Conservation (phyloP, 2,329 filamentous ascomycete genomes). For the Aschersonia sp. region DNA sequence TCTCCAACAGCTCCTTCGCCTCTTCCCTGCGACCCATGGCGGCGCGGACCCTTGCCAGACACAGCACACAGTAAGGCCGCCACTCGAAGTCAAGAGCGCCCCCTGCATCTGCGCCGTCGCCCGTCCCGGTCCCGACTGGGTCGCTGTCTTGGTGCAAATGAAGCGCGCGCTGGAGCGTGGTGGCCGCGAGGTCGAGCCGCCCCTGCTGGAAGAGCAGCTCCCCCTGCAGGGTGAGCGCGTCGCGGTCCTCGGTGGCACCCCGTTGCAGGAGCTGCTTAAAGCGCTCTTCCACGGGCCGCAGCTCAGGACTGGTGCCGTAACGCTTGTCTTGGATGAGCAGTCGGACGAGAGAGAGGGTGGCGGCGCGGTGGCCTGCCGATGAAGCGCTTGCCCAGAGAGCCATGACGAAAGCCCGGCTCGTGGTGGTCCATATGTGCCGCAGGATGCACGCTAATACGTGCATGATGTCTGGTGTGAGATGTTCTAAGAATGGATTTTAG, state of each 20-base stretch:
- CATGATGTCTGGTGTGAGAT: conserved; percentile 7
- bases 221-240: conserved; percentile 20
- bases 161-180: conserved; percentile 12
- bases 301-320: conserved; percentile 8
- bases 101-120: no score
- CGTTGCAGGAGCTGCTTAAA: conserved; percentile 15
- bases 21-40: conserved; percentile 10
- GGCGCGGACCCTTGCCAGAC: conserved; percentile 11
- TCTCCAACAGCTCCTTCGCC: conserved; percentile 10
- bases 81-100: conserved; percentile 11
- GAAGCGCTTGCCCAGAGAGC: conserved; percentile 18
- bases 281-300: conserved; percentile 10
- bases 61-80: conserved; percentile 11
- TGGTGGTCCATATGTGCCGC: conserved; percentile 4
- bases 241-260: conserved; percentile 13
- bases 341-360: conserved; percentile 15
- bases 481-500: neutral
- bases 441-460: conserved; percentile 16
- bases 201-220: conserved; percentile 12
- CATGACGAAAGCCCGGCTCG: conserved; percentile 7
- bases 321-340: conserved; percentile 8
- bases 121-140: no score
- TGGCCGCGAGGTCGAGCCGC: conserved; percentile 10
- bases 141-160: neutral
- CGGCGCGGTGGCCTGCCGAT: conserved; percentile 12